Evolutionary conservation across 2,329 filamentous ascomycete genomes (phyloP).

Genomic region (Botryotinia calthae): DNA sequence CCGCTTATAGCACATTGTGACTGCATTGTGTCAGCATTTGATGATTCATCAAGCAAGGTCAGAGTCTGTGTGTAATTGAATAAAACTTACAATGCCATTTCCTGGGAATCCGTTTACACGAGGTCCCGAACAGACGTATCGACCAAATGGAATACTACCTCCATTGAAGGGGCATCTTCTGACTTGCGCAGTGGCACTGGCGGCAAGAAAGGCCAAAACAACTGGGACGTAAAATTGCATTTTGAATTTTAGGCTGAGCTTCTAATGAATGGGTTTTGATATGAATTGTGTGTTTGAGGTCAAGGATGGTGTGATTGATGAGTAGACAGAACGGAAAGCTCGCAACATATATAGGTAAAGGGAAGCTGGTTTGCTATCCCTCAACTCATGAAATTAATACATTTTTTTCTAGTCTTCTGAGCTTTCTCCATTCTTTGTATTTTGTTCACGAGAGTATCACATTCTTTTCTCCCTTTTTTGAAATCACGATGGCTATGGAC

Average conservation of each 20-base stretch:
- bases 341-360: neutral
- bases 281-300: neutral
- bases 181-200: neutral
- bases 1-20: conserved; percentile 2
- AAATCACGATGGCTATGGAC: neutral
- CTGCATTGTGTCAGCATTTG: neutral
- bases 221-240: conserved; percentile 1
- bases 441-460: neutral
- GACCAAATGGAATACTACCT: neutral
- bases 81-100: neutral
- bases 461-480: neutral
- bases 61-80: neutral
- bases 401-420: neutral
- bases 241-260: neutral
- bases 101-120: neutral
- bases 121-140: neutral
- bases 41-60: neutral
- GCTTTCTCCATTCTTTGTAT: neutral
- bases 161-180: neutral
- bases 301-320: neutral
- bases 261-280: neutral
- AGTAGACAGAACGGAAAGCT: neutral
- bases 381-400: neutral
- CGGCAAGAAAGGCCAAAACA: neutral
- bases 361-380: neutral